A percentile compares a stretch with the other conserved stretches of the same genome.
Evolutionary conservation across 2,329 filamentous ascomycete genomes (phyloP).

Genomic region (Xylaria sp.): DNA sequence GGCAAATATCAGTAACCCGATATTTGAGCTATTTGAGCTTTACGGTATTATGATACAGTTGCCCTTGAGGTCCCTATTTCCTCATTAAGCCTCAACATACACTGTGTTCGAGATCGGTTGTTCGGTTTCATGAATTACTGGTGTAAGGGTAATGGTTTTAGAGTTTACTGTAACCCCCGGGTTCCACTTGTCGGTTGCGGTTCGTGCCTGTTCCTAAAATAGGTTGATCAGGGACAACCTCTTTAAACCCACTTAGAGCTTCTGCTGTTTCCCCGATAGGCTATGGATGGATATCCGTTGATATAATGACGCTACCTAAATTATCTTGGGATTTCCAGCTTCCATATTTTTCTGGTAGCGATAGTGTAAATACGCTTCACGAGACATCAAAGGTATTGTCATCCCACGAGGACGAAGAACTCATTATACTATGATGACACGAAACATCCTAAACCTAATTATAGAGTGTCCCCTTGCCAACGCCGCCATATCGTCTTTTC

Average conservation of each 20-base stretch:
- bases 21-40: neutral
- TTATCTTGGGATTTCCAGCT: neutral
- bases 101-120: neutral
- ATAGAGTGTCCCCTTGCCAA: neutral
- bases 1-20: too few relatives aligned
- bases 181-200: neutral
- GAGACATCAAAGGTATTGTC: too few relatives aligned
- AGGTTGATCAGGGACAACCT: neutral
- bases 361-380: too few relatives aligned
- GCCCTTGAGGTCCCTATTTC: neutral
- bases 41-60: neutral
- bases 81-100: neutral
- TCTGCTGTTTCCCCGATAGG: neutral
- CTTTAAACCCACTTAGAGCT: neutral
- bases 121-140: neutral
- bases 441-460: neutral
- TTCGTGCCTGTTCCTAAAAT: neutral
- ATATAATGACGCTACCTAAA: neutral
- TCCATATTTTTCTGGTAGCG: neutral
- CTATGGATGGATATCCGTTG: neutral
- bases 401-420: too few relatives aligned
- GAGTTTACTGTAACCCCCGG: neutral
- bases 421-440: too few relatives aligned
- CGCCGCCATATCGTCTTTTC: neutral
- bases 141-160: neutral